Percentiles rank a stretch among this genome's conserved stretches.
Evolutionary conservation across 2,329 filamentous ascomycete genomes (phyloP).

Genomic region (Fusarium pseudonygamai): DNA sequence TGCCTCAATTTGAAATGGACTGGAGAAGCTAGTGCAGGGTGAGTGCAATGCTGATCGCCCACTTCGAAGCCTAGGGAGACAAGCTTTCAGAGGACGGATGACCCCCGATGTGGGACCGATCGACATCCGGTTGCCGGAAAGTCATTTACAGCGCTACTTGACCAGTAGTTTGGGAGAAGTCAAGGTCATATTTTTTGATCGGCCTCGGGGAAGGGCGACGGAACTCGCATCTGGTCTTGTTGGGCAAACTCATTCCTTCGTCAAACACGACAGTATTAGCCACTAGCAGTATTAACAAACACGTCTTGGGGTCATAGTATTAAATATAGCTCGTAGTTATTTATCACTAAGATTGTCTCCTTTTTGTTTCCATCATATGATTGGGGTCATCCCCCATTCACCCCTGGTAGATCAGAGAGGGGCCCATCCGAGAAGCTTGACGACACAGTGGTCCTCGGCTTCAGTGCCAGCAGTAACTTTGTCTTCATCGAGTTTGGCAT

Average conservation of each 20-base stretch:
- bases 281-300: neutral
- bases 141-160: accelerated
- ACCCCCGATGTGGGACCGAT: accelerated
- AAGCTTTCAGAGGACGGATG: neutral
- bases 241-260: neutral
- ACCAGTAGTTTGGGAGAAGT: accelerated
- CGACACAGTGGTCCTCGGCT: neutral
- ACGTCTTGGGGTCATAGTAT: neutral
- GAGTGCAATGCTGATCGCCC: neutral
- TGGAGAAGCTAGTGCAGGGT: neutral
- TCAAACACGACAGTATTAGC: neutral
- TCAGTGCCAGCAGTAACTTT: neutral
- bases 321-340: neutral
- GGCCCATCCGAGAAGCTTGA: neutral
- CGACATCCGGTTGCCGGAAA: accelerated
- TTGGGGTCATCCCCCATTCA: neutral
- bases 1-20: neutral
- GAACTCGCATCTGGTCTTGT: neutral
- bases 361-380: neutral
- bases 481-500: neutral
- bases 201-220: accelerated
- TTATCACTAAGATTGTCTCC: accelerated
- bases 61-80: neutral
- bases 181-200: accelerated
- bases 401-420: neutral